phyloP scores from a whole-genome alignment of 78 protist genomes.

The Tieghemostelium lacteum region DNA sequence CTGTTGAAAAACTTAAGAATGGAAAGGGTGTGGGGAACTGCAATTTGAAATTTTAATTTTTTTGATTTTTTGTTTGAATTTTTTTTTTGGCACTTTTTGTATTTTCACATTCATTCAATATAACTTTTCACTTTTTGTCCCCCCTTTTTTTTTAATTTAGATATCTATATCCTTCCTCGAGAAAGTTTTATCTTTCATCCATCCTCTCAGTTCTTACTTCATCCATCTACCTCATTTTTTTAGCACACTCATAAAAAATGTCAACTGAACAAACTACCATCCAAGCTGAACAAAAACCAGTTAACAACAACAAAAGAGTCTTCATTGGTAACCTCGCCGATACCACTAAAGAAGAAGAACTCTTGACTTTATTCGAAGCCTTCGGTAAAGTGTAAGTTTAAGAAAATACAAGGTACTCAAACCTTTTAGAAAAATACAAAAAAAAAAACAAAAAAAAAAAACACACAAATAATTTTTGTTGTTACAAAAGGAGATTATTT shows the following conservation, averaged over 20 bases:
- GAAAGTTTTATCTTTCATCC: neutral
- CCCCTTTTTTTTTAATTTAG: neutral
- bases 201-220: neutral
- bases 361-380: slow-evolving; percentile 39
- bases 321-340: slow-evolving; percentile 82
- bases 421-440: slow-evolving; percentile 4
- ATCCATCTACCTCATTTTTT: neutral
- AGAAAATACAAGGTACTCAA: neutral
- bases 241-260: neutral
- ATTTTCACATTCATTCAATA: neutral
- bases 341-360: slow-evolving; percentile 39
- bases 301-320: slow-evolving; percentile 18
- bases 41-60: too few relatives aligned
- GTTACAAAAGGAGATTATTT: neutral
- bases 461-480: neutral
- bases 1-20: too few relatives aligned
- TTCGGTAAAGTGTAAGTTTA: slow-evolving; percentile 74
- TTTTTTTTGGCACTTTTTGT: neutral
- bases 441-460: neutral
- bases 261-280: slow-evolving; percentile 30
- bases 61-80: neutral
- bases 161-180: neutral
- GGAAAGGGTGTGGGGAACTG: too few relatives aligned
- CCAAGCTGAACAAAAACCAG: slow-evolving; percentile 8
- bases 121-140: neutral